Percentiles rank a stretch among this genome's conserved stretches.
These are phyloP conservation scores for Chrysanthemum makinoi DNA, from an alignment of 129 eudicot species.

Conservation along the genomic window DNA sequence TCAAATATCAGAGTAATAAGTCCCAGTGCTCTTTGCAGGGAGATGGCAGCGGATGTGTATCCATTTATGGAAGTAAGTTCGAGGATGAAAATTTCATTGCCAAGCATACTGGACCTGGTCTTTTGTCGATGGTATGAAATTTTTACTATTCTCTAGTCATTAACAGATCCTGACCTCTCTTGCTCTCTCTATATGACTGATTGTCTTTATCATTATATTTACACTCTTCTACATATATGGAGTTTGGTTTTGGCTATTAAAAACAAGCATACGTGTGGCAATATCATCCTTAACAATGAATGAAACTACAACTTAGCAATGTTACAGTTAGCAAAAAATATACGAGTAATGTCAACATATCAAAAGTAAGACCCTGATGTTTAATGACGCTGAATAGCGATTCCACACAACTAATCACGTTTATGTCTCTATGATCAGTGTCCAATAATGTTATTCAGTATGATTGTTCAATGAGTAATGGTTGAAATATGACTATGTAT, in stretches of 20 bases:
- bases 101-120: slow-evolving; percentile 98
- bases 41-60: slow-evolving; percentile 93
- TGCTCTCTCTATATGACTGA: slow-evolving; percentile 4
- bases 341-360: no score
- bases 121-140: slow-evolving; percentile 77
- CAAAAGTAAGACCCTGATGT: no score
- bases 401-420: no score
- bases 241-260: slow-evolving; percentile 4
- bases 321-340: no score
- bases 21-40: slow-evolving; percentile 54
- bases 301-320: no score
- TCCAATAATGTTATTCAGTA: neutral
- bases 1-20: neutral
- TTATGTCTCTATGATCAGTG: no score
- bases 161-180: slow-evolving; percentile 1
- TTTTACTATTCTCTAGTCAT: slow-evolving; percentile 17
- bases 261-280: no score
- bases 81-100: slow-evolving; percentile 97
- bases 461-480: neutral
- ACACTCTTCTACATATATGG: slow-evolving; percentile 2
- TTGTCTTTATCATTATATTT: neutral
- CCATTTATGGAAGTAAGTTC: slow-evolving; percentile 89
- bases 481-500: neutral
- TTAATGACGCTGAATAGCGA: no score
- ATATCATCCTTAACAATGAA: no score